Evolutionary conservation across 2,329 filamentous ascomycete species (phyloP).

Genomic region (Tolypocladium guangdongense): DNA sequence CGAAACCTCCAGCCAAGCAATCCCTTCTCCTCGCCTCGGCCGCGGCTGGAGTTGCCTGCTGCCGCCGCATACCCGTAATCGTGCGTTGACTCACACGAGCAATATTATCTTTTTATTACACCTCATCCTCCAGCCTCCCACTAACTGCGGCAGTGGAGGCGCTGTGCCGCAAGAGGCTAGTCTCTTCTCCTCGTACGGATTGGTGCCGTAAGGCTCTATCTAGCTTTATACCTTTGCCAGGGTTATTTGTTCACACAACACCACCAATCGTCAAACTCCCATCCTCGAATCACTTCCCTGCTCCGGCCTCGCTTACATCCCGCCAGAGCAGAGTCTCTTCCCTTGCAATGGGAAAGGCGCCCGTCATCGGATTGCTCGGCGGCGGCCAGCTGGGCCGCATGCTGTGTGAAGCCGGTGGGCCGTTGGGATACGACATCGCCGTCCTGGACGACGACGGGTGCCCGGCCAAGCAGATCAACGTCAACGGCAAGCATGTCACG

Average conservation of each 20-base stretch:
- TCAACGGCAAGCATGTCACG: conserved; percentile 60
- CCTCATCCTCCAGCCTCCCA: too few species aligned
- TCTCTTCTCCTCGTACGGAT: too few species aligned
- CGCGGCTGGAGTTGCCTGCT: too few species aligned
- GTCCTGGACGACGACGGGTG: conserved; percentile 67
- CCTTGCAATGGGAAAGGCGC: conserved; percentile 15
- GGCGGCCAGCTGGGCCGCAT: conserved; percentile 80
- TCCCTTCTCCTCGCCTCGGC: too few species aligned
- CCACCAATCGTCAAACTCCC: neutral
- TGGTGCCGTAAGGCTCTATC: too few species aligned
- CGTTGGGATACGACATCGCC: conserved; percentile 65
- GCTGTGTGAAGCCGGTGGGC: conserved; percentile 75
- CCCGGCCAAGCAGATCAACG: conserved; percentile 78
- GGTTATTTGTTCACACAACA: neutral
- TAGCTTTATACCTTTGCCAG: too few species aligned
- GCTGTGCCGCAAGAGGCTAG: too few species aligned
- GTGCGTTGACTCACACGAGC: too few species aligned
- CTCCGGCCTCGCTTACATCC: neutral
- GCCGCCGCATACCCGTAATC: too few species aligned
- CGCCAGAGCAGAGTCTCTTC: neutral
- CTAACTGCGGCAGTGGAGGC: too few species aligned
- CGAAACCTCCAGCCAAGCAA: too few species aligned
- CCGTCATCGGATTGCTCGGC: conserved; percentile 42
- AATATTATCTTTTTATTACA: too few species aligned
- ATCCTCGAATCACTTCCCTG: neutral